Conservation (phyloP, 2,329 filamentous ascomycete species). For the Sclerotinia sclerotiorum region DNA sequence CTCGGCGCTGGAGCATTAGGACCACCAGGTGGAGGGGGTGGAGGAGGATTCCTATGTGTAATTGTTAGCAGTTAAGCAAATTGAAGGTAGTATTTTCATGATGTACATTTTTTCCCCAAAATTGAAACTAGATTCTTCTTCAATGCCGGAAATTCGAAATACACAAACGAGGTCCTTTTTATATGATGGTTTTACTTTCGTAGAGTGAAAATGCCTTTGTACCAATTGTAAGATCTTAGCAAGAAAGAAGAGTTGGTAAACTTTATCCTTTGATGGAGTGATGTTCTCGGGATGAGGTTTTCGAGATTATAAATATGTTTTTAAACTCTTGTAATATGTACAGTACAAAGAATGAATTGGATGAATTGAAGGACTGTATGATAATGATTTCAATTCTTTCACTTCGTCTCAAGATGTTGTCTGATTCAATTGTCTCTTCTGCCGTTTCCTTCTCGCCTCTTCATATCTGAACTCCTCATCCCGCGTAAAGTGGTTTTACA, state of each 20-base stretch:
- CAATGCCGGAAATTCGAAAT: background rate
- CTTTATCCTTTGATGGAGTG: background rate
- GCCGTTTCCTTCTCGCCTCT: too few species aligned
- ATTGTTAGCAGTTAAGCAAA: background rate
- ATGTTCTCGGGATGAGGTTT: background rate
- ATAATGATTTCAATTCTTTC: background rate
- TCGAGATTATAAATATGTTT: background rate
- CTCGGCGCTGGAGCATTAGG: conserved; percentile 9
- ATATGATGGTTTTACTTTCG: background rate
- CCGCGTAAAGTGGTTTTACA: background rate
- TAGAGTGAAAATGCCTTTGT: background rate
- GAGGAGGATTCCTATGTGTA: conserved; percentile 18
- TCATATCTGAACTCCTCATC: background rate
- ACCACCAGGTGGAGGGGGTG: conserved; percentile 18
- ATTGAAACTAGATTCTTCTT: background rate
- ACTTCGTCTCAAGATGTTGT: background rate
- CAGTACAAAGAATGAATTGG: background rate
- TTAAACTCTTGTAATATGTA: background rate
- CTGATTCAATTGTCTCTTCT: background rate
- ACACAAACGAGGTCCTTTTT: background rate
- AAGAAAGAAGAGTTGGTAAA: background rate
- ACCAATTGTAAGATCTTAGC: too few species aligned
- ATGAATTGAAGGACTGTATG: background rate
- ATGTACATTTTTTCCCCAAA: background rate
- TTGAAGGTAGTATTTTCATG: background rate